A percentile compares a stretch with the other conserved stretches of the same genome.
Conservation (phyloP, 2,329 filamentous ascomycete genomes). For the Penicillium sp. region DNA sequence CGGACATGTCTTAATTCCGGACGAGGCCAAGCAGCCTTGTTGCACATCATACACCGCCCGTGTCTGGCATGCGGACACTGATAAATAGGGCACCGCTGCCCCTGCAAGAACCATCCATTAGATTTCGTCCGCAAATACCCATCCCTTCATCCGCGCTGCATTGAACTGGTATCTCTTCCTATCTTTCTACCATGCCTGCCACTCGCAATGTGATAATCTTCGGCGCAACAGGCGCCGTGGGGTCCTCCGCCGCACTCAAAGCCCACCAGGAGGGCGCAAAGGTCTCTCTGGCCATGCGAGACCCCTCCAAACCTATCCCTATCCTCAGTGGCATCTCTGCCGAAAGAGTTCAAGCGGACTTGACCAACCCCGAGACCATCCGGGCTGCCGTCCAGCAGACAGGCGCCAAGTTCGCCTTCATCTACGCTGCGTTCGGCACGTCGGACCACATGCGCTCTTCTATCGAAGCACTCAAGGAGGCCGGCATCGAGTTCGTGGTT, state of each 20-base stretch:
- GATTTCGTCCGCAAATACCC: no score
- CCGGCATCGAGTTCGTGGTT: constrained; percentile 47
- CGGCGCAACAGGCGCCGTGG: constrained; percentile 8
- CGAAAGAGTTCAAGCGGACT: constrained; percentile 41
- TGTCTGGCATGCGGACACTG: no score
- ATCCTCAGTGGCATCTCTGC: neutral
- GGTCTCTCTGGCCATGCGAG: constrained; percentile 9
- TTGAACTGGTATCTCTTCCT: no score
- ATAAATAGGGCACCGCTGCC: no score
- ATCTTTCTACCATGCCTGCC: constrained; percentile 6
- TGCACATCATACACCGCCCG: no score
- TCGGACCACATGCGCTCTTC: constrained; percentile 42
- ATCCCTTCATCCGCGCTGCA: no score
- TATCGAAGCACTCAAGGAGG: constrained; percentile 46
- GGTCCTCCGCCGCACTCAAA: constrained; percentile 4
- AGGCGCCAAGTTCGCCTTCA: constrained; percentile 48
- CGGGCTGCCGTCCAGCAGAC: constrained; percentile 38
- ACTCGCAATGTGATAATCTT: constrained; percentile 10
- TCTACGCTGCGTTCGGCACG: constrained; percentile 42
- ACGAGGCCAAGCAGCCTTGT: no score
- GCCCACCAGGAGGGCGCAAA: constrained; percentile 6
- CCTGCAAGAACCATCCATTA: no score
- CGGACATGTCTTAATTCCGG: no score
- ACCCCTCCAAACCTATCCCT: constrained; percentile 6
- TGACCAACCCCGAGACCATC: constrained; percentile 44